Conservation (phyloP, 2,329 filamentous ascomycete species). For the Tolypocladium inflatum region DNA sequence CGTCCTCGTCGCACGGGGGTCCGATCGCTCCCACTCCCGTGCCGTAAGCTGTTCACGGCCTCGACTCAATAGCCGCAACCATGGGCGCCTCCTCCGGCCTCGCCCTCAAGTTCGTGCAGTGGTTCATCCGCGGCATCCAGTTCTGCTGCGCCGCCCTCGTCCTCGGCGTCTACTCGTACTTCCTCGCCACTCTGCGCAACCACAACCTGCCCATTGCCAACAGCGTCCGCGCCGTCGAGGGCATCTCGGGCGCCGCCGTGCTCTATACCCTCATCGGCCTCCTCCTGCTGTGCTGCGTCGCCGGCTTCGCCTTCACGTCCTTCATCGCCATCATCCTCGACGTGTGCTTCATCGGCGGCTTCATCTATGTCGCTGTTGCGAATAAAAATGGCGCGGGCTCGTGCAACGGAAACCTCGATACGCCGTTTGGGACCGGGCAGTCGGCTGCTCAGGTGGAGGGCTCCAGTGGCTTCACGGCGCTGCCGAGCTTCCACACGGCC, state of each 20-base stretch:
- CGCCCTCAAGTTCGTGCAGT: slow-evolving; percentile 59
- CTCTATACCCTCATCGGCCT: slow-evolving; percentile 68
- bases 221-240: slow-evolving; percentile 65
- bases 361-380: slow-evolving; percentile 72
- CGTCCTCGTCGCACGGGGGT: background rate
- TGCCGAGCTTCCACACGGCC: slow-evolving; percentile 41
- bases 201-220: slow-evolving; percentile 53
- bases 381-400: slow-evolving; percentile 58
- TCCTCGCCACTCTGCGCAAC: slow-evolving; percentile 62
- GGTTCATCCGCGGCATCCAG: slow-evolving; percentile 63
- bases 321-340: slow-evolving; percentile 68
- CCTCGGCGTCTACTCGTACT: slow-evolving; percentile 76
- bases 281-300: slow-evolving; percentile 69
- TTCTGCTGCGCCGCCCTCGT: slow-evolving; percentile 65
- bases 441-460: slow-evolving; percentile 39
- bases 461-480: slow-evolving; percentile 32
- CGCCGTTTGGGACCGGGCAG: slow-evolving; percentile 58
- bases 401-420: slow-evolving; percentile 54
- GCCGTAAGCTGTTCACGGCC: background rate
- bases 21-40: background rate
- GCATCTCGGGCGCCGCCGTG: slow-evolving; percentile 64
- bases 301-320: slow-evolving; percentile 64
- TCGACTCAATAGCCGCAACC: background rate
- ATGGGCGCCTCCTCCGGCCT: slow-evolving; percentile 27
- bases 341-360: slow-evolving; percentile 63